Conservation (phyloP, 192 early-diverging fungal species). For the Mortierella alpina region DNA sequence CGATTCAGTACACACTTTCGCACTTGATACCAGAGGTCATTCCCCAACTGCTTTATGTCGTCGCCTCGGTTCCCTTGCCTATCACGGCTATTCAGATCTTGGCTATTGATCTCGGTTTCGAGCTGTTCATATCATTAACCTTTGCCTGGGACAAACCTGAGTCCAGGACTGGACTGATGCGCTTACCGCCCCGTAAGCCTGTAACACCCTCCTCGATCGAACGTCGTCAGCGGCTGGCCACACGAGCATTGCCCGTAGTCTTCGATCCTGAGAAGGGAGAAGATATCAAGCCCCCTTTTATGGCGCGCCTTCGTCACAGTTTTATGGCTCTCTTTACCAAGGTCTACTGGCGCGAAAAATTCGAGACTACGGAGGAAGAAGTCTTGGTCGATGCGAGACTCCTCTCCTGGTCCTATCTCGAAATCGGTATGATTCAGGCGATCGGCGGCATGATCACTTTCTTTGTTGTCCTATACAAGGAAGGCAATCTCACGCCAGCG, state of each 20-base stretch:
- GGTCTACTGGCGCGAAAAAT: constrained; percentile 69
- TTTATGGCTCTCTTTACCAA: constrained; percentile 61
- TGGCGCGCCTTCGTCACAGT: constrained; percentile 24
- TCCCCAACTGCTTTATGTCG: constrained; percentile 84
- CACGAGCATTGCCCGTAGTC: constrained; percentile 54
- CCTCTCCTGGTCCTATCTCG: constrained; percentile 88
- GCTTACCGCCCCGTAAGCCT: constrained; percentile 87
- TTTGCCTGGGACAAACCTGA: constrained; percentile 95
- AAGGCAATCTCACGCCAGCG: constrained; percentile 71
- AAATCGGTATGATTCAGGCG: constrained; percentile 83
- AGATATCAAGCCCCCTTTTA: constrained; percentile 41
- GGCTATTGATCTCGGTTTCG: constrained; percentile 94
- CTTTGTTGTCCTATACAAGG: constrained; percentile 80
- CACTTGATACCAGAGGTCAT: constrained; percentile 92
- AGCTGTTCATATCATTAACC: constrained; percentile 84
- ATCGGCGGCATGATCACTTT: constrained; percentile 77
- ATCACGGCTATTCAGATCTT: constrained; percentile 87
- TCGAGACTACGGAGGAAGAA: constrained; percentile 83
- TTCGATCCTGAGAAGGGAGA: constrained; percentile 65
- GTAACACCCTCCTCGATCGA: constrained; percentile 82
- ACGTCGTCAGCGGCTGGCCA: constrained; percentile 65
- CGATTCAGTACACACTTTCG: constrained; percentile 89
- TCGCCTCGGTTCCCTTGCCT: constrained; percentile 86
- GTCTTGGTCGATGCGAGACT: constrained; percentile 86
- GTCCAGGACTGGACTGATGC: constrained; percentile 82